Evolutionary conservation across 495 filamentous ascomycete species (phyloP), one percentile per base, ranked within the genome.

Genomic region (Penicillium malachiteum): DNA sequence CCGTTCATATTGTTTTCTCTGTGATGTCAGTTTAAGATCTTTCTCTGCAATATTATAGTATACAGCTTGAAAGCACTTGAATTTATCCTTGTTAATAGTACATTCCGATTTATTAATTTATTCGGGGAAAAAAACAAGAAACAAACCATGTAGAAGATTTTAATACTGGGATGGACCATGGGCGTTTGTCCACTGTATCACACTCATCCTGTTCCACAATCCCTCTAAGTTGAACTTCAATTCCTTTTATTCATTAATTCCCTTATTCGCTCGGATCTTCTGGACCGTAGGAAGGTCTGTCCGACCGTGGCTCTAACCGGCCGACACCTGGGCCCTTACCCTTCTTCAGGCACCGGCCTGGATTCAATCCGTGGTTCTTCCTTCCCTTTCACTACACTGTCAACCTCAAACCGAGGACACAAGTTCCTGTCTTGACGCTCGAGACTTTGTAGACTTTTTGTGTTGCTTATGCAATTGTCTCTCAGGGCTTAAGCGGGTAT

Each of bases 221-320:
- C n/a, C n/a, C n/a, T n/a, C 18, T 7, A 18, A n/a, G n/a, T 12
- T 21, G 7, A 26, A n/a, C 16, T 39, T 47, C 18, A 37, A 18
- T 46, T 38, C 35, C 50, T 38, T 31, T 16, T 5, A 18, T 14
- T 45, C 50, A 42, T 38, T 47, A 26, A 37, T 38, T 39, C 39
- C 26, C 26, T 43, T 18, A 68, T 66, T 66, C 57, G 65, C 41
- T 44, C 65, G 65, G 65, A 66, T 64, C 65, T 68, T 45, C 63
- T 68, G 63, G 65, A 63, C 65, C 64, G 64, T 52, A 50, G 65
- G 63, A 66, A 66, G 42, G 64, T 40, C 55, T 68, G 65, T 68
- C 65, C 65, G 62, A 67, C 65, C 65, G 63, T 66, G 65, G 65
- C 63, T 68, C 59, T 40, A 51, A 47, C 54, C 34, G 45, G 58